Base-by-base conservation (phyloP, 2,329 filamentous ascomycete genomes). In the Scedosporium minutisporum region DNA sequence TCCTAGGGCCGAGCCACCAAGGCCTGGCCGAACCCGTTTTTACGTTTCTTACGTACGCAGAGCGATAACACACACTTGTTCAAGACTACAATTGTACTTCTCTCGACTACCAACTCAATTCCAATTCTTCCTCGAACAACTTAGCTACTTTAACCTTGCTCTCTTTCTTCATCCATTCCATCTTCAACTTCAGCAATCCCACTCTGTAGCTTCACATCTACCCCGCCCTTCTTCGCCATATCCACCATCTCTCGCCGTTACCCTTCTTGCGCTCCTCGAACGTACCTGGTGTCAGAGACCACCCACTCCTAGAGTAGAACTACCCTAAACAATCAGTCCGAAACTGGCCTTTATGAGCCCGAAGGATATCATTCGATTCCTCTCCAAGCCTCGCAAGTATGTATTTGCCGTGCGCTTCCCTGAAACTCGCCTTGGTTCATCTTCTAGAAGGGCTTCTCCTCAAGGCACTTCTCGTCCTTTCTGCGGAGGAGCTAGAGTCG, bases 371-470 rank as follows among this genome's bases (percentile, higher is more conserved):
- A 86, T 96, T 74, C 90, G 91, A 80, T 95, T 96, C 81, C 86
- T 96, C 71, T 96, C 91, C 75, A 95, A 95, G 83, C 91, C 91
- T 74, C 90, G 91, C 77, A 96, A 96, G 92, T 96, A 79, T 74
- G 89, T 21, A 16, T 14, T 80, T 29, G 18, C 42, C 57, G 41
- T 61, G 57, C 62, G 60, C 58, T 65, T 48, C 51, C 10, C 33
- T 38, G 10, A 14, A 38, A 59, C 38, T 61, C 64, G 42, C 5
- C 62, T 58, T 64, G 61, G 41, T 33, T 42, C n/a, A n/a, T n/a
- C 63, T 48, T 51, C 27, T 42, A 29, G 14, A 33, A 58, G 27
- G 21, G 9, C 57, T 10, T 10, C 21, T 41, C 38, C 4, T 41
- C 14, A 23, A 42, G n/a, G n/a, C 29, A 33, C n/a, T 9, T 18